Evolutionary conservation across 1,284 basidiomycete species (phyloP), one percentile per base, ranked within the genome.

Genomic region (Caloboletus inedulis): DNA sequence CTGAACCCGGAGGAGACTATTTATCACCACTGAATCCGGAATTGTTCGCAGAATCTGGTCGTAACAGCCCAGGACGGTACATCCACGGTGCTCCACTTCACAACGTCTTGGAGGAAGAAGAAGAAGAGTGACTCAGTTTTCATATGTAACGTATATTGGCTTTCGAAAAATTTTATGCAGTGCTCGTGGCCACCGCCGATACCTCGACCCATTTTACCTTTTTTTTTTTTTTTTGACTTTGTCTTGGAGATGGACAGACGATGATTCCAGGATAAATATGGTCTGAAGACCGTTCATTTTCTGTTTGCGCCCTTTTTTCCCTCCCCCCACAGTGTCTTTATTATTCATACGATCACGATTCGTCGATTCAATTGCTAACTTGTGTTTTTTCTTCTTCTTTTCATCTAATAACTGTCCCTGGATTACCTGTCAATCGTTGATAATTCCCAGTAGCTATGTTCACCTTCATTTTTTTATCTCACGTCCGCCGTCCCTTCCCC

Each of bases 21-120:
- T 19, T 69, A 25, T 42, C 72, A 3, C 71, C 72, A 7, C 63
- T 60, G 1, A 55, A 71, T 6, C 59, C 63, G 0, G 53, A 69
- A 3, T 25, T 74, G 16, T 73, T 72, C 19, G 68, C 77, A 57
- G 74, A 84, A 53, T 62, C 78, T 52, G 76, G 85, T 48, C 65
- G 79, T 55, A 71, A 74, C 12, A 87, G 84, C 62, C 90, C 91
- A 7, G 80, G 74, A 35, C 80, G 90, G 47, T 94, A 94, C 64
- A 73, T 89, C 31, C 91, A 94, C 64, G 92, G 92, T 33, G 89
- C 89, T 25, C 91, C 92, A 25, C 74, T 94, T 62, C 88, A 93
- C 57, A 92, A 92, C 60, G 89, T 92, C 30, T 29, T 89, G 46
- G 90, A 92, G 65, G 89, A 91, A 62, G 82, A 85, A 53, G 88